Base-by-base conservation (phyloP, 495 filamentous ascomycete genomes). In the Aspergillus bridgeri region DNA sequence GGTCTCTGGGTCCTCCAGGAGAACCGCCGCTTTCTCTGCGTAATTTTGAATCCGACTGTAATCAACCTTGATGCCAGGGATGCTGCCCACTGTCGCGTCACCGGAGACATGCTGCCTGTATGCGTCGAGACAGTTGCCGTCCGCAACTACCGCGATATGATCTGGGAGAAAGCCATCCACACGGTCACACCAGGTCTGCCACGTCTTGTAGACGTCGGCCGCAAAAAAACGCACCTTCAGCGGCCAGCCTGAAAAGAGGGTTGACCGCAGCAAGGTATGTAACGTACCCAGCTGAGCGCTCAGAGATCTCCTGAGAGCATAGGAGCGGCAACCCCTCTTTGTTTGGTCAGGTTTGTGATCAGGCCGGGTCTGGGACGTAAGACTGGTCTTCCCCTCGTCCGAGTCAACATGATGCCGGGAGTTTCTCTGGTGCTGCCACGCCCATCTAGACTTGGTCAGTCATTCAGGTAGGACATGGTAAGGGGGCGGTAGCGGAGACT, bases 191-290 rank as follows among this genome's bases (percentile, higher is more conserved):
- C 83, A 87, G 42, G 69, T 71, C 42, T 80, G 66, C 94, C 94
- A 98, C 0, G 76, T 69, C 25, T 73, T 64, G 60, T 87, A 78
- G 1, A 88, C 86, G 55, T 96, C 88, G 1, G 77, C 70, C 8
- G 73, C 77, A 63, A 96, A 96, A 68, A 97, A 96, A 8, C 88
- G 84, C 18, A 97, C 64, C 17, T 81, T 79, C 27, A 98, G 75
- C n/a, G 92, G 92, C 91, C 90, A 95, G 23, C 81, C 73, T 8
- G 72, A 67, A 66, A 98, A 97, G 62, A 87, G 90, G 3, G 81
- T 79, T 6, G 89, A 89, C 2, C 89, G 81, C 6, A 97, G 77
- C 0, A 98, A 77, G 0, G 90, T 77, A 66, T 95, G 88, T 18
- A 98, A 71, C 62, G 91, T 90, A 2, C 84, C 83, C 24, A 96